These are phyloP conservation scores for Amphirosellinia nigrospora DNA, from an alignment of 495 filamentous ascomycete species.

Conservation along the genomic window DNA sequence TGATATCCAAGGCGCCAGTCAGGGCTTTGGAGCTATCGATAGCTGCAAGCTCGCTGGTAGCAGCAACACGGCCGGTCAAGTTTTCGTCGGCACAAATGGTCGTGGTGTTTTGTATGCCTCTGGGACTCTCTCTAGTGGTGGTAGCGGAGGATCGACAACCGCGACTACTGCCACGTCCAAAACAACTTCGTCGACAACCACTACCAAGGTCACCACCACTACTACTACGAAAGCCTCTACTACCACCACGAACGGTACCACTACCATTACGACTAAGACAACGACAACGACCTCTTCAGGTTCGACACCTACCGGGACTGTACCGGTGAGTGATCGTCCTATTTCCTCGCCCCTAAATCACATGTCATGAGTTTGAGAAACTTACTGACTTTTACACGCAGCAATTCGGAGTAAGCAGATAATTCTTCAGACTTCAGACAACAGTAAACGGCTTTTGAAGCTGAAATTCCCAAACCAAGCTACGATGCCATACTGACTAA, in stretches of 20 bases:
- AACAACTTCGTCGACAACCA: slow-evolving; percentile 1
- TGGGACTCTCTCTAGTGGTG: slow-evolving; percentile 1
- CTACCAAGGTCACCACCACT: neutral
- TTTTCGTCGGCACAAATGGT: slow-evolving; percentile 65
- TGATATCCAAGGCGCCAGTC: slow-evolving; percentile 54
- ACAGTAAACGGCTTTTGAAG: neutral
- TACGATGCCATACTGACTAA: neutral
- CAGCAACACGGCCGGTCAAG: slow-evolving; percentile 55
- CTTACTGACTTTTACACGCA: neutral
- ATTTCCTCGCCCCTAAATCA: neutral
- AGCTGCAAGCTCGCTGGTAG: slow-evolving; percentile 55
- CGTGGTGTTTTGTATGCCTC: slow-evolving; percentile 61
- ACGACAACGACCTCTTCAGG: slow-evolving; percentile 1
- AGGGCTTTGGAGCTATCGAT: slow-evolving; percentile 59
- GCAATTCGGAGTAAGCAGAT: slow-evolving; percentile 13
- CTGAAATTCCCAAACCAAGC: neutral
- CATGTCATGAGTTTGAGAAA: neutral
- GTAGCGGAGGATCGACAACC: neutral
- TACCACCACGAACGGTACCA: slow-evolving; percentile 5
- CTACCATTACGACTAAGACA: neutral
- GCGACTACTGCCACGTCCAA: neutral
- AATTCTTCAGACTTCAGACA: neutral
- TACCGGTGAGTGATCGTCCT: neutral
- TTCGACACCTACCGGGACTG: slow-evolving; percentile 8
- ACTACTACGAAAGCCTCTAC: neutral